Evolutionary conservation across 2,329 filamentous ascomycete genomes (phyloP), one percentile per base, ranked within the genome.

Genomic region (Lojkania enalia): DNA sequence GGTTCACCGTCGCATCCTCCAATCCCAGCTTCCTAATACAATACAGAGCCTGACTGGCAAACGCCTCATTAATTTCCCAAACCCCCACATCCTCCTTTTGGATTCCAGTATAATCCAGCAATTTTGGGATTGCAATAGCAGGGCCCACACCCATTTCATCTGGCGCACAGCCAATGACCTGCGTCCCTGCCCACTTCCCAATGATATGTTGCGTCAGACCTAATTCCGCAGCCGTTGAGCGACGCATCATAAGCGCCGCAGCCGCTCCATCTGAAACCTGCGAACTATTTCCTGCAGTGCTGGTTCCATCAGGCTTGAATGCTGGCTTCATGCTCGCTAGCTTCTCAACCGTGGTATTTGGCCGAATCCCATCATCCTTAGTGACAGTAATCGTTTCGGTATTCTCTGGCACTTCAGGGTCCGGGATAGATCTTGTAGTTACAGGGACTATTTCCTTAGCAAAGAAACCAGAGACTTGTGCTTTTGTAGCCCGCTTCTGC

Each of bases 111-210:
- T 82, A 81, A 14, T 75, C 69, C n/a, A 96, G 77, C 15, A 96
- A 77, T 66, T 86, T 87, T 5, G 91, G 91, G 40, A 96, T 92
- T 0, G 89, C 91, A 20, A 95, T 64, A 0, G 90, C 89, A 0
- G 92, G 91, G 0, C 92, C 91, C 46, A 96, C 78, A 29, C 92
- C 91, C 92, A 97, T 96, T 78, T 96, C 90, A 63, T 95, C 90
- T 0, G 92, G 91, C 39, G 77, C 78, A 66, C 89, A 95, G 11
- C 92, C 91, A 0, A 84, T 83, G 9, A 88, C 85, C 20, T 84
- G 79, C 1, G 87, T 86, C 0, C 81, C 85, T 0, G 90, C 87
- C 76, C 91, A 96, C 68, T 87, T 90, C 25, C 87, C 91, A 46
- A 95, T 84, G 60, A 96, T 88, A 20, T 75, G 76, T 4, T 75